These are phyloP conservation scores for Pinus albicaulis DNA, from an alignment of 75 land plant genomes.

Conservation along the genomic window DNA sequence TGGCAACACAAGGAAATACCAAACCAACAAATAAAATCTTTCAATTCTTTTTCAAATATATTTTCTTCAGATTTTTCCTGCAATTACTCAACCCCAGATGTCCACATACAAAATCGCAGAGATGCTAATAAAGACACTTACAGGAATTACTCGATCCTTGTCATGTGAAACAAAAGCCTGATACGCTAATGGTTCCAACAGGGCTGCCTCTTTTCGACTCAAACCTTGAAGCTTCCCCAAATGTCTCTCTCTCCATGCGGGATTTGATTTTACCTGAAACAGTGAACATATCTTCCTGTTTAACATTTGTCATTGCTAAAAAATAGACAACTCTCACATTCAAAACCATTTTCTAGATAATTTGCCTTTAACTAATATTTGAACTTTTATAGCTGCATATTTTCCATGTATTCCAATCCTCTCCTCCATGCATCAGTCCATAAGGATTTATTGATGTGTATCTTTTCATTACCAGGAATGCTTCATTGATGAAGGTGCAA, in stretches of 20 bases:
- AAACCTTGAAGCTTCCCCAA: constrained; percentile 95
- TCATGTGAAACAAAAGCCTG: constrained; percentile 43
- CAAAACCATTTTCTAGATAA: not conserved
- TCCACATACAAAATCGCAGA: not conserved
- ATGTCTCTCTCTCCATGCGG: constrained; percentile 66
- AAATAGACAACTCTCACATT: not conserved
- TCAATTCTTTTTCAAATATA: not conserved
- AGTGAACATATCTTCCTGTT: constrained; percentile 1
- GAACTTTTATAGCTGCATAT: not conserved
- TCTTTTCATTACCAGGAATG: not conserved
- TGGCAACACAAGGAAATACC: not conserved
- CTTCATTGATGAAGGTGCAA: not conserved
- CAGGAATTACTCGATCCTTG: constrained; percentile 67
- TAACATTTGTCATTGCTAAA: not conserved
- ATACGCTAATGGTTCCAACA: constrained; percentile 55
- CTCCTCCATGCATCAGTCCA: not conserved
- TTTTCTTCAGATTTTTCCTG: not conserved
- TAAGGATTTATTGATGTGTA: not conserved
- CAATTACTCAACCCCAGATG: not conserved
- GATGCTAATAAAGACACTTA: constrained; percentile 23
- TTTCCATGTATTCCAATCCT: not conserved
- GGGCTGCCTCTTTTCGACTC: constrained; percentile 46
- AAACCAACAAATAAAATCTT: not conserved
- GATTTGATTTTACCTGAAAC: constrained; percentile 56
- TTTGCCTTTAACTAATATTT: not conserved